A percentile compares a stretch with the other conserved stretches of the same genome.
Evolutionary conservation across 1,139 yeast genomes (phyloP).

Genomic region (Diutina pseudorugosa): DNA sequence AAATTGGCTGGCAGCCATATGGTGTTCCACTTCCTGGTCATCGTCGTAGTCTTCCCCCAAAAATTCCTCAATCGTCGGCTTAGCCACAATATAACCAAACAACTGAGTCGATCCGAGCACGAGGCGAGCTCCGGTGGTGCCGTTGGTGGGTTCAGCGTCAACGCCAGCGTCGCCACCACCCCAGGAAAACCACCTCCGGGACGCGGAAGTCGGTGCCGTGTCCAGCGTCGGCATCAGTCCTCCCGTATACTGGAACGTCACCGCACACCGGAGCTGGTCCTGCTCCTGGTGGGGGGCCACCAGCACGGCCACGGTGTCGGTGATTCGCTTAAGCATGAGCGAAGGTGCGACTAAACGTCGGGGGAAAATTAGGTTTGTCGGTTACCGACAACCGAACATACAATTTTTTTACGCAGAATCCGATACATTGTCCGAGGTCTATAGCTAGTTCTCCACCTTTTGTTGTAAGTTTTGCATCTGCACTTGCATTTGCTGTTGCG

Average conservation of each 20-base stretch:
- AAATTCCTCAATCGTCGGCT: not conserved
- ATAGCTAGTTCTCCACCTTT: not conserved
- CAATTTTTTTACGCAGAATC: not conserved
- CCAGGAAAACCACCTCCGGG: not conserved
- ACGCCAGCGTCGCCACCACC: not conserved
- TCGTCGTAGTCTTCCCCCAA: not conserved
- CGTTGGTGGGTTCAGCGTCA: not conserved
- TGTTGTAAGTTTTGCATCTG: not conserved
- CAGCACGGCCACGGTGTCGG: not conserved
- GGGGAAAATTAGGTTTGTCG: not conserved
- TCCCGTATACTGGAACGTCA: not conserved
- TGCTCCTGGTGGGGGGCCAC: not conserved
- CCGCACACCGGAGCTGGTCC: not conserved
- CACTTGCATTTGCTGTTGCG: not conserved
- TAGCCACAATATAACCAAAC: not conserved
- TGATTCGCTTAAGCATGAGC: slow-evolving; percentile 2
- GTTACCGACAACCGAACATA: no score
- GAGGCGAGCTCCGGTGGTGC: not conserved
- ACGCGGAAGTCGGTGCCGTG: not conserved
- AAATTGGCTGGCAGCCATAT: not conserved
- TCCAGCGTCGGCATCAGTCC: not conserved
- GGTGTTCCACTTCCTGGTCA: not conserved
- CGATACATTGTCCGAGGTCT: not conserved
- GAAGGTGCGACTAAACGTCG: not conserved
- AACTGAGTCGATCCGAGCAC: not conserved